Evolutionary conservation across 352 stramenopile genomes (phyloP).

Genomic region (Globisporangium spinosum): DNA sequence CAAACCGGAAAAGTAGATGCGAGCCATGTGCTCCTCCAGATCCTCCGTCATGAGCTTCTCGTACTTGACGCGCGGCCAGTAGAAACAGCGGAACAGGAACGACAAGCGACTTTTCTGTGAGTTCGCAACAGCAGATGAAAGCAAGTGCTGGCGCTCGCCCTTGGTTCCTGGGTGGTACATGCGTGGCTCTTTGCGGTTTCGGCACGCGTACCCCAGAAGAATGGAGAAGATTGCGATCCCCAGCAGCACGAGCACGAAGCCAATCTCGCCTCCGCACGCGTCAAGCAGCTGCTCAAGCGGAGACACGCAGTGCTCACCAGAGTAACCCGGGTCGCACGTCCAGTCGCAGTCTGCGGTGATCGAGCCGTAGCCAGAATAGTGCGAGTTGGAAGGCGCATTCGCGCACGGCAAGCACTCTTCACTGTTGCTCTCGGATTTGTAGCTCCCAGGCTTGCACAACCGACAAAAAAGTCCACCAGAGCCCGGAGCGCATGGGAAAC

Average conservation of each 20-base stretch:
- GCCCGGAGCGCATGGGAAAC: conserved; percentile 73
- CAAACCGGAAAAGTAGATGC: conserved; percentile 64
- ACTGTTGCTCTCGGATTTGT: conserved; percentile 78
- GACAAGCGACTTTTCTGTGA: conserved; percentile 53
- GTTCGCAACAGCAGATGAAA: conserved; percentile 52
- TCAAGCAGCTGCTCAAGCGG: conserved; percentile 74
- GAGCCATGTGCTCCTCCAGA: conserved; percentile 75
- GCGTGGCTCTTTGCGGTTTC: conserved; percentile 64
- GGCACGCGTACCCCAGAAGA: conserved; percentile 64
- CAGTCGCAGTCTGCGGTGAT: conserved; percentile 58
- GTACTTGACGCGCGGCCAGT: conserved; percentile 73
- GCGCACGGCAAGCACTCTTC: conserved; percentile 59
- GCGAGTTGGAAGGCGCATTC: conserved; percentile 64
- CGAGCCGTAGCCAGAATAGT: conserved; percentile 50
- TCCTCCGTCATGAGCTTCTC: conserved; percentile 79
- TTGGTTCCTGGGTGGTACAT: conserved; percentile 45
- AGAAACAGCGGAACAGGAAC: conserved; percentile 60
- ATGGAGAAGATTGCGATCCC: conserved; percentile 70
- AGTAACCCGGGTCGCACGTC: conserved; percentile 77
- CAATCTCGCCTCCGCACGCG: conserved; percentile 69
- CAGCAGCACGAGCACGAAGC: conserved; percentile 62
- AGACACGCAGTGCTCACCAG: conserved; percentile 64
- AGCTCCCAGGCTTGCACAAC: conserved; percentile 52
- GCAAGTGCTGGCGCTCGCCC: conserved; percentile 60
- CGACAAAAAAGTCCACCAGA: conserved; percentile 74